Base-by-base conservation (phyloP, 1,284 basidiomycete genomes). In the Moesziomyces parantarcticus region DNA sequence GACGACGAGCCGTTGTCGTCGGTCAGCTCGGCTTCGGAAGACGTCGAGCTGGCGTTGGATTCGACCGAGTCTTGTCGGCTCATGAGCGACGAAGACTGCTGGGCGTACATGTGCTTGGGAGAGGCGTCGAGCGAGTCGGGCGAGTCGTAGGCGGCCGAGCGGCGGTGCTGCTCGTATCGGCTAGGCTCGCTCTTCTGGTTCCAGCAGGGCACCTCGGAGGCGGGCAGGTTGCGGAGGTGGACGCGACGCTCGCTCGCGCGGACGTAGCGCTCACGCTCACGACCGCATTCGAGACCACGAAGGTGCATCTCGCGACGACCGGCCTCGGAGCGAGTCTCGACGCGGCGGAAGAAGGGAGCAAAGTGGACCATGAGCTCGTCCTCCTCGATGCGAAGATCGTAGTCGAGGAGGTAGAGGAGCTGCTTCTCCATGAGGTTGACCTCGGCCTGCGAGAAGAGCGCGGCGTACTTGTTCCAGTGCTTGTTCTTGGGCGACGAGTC, bases 401-500 rank as follows among this genome's bases (percentile, higher is more conserved):
- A 83, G 71, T 83, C 82, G 57, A 83, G 81, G 18, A 83, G 72
- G 70, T 80, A 82, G 55, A 83, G 76, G 13, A 83, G 75, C 59
- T 98, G 94, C 86, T 91, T 92, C 87, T 98, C 95, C 95, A 97
- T 97, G 75, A 95, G 87, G 85, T 96, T 97, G 85, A 97, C 86
- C 83, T 88, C 87, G 56, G 87, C 85, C 59, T 86, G 86, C 11
- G 85, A 89, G 84, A 95, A 89, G 66, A 87, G 85, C 50, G 87
- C 86, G 21, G 90, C 92, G 84, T 95, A 93, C 56, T 86, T 85
- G 54, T 75, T 81, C 81, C 81, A 83, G 87, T 97, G 93, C 85
- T 90, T 89, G 87, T 98, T 98, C 88, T 96, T 97, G 20, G 85
- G 85, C 44, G 84, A 85, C 29, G 92, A 93, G 86, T 98, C 95